These are phyloP conservation scores for Aureobasidium vineae DNA, from an alignment of 2,329 filamentous ascomycete genomes.

Conservation along the genomic window DNA sequence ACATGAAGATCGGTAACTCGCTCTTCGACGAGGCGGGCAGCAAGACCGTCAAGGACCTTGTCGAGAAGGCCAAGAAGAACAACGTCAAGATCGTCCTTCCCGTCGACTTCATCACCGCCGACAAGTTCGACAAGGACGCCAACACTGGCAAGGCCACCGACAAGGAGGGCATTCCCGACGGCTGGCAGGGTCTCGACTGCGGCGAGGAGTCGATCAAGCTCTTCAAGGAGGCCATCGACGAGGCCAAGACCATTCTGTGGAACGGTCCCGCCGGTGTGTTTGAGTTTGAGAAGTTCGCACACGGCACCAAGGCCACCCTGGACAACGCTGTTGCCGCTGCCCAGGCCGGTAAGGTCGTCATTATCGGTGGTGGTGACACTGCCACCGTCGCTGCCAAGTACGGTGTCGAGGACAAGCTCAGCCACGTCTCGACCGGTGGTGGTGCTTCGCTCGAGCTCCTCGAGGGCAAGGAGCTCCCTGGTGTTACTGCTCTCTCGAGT, in stretches of 20 bases:
- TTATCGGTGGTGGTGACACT: conserved; percentile 97
- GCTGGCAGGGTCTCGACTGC: conserved; percentile 97
- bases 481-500: conserved; percentile 85
- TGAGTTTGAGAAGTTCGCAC: conserved; percentile 92
- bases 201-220: conserved; percentile 84
- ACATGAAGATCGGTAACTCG: conserved; percentile 82
- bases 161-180: conserved; percentile 85
- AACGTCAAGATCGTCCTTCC: conserved; percentile 93
- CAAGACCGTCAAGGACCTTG: conserved; percentile 83
- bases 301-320: conserved; percentile 86
- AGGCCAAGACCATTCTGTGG: conserved; percentile 97
- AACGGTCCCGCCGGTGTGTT: conserved; percentile 98
- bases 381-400: conserved; percentile 98
- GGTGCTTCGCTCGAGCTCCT: conserved; percentile 94
- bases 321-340: conserved; percentile 82
- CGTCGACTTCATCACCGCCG: conserved; percentile 91
- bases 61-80: conserved; percentile 96
- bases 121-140: conserved; percentile 89
- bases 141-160: conserved; percentile 79
- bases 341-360: conserved; percentile 86
- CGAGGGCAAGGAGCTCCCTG: conserved; percentile 96
- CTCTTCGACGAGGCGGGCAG: conserved; percentile 92
- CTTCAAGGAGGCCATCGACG: conserved; percentile 81
- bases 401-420: conserved; percentile 91
- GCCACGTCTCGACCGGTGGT: conserved; percentile 95